Percentiles rank a stretch among this genome's conserved stretches.
These are phyloP conservation scores for Beauveria pseudobassiana DNA, from an alignment of 2,329 filamentous ascomycete genomes.

Conservation along the genomic window DNA sequence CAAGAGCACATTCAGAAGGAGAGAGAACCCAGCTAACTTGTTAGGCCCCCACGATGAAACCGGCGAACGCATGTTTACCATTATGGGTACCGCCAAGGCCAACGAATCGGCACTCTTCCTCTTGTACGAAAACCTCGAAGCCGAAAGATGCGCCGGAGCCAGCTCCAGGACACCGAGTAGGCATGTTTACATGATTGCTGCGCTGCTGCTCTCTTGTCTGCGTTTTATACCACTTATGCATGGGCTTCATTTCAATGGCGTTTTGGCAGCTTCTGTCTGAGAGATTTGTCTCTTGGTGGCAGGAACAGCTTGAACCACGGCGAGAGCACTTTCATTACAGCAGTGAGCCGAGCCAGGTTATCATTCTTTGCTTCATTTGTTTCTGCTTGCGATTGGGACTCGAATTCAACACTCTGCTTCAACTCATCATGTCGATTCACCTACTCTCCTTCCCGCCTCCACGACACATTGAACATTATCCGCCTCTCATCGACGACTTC, in stretches of 20 bases:
- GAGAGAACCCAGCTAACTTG: neutral
- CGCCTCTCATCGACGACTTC: conserved; percentile 5
- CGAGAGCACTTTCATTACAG: conserved; percentile 26
- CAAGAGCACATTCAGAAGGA: neutral
- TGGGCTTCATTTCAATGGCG: conserved; percentile 36
- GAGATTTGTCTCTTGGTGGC: conserved; percentile 35
- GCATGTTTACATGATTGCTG: conserved; percentile 13
- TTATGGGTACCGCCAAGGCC: conserved; percentile 87
- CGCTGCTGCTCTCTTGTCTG: conserved; percentile 11
- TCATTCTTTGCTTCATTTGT: conserved; percentile 10
- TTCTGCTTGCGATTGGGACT: neutral
- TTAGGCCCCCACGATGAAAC: conserved; percentile 80
- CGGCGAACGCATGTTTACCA: conserved; percentile 99
- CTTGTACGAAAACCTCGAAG: conserved; percentile 96
- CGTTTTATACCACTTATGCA: conserved; percentile 22
- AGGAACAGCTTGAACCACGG: conserved; percentile 29
- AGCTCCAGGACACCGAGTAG: conserved; percentile 54
- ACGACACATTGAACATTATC: conserved; percentile 17
- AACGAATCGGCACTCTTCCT: conserved; percentile 96
- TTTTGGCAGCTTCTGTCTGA: conserved; percentile 42
- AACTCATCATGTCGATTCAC: conserved; percentile 9
- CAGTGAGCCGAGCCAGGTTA: conserved; percentile 2
- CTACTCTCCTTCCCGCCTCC: conserved; percentile 15
- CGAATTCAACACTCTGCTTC: neutral
- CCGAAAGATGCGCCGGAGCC: conserved; percentile 97